Evolutionary conservation across 176 grass and related monocot species (phyloP), one percentile per base, ranked within the genome.

Genomic region (Eremochloa ophiuroides): DNA sequence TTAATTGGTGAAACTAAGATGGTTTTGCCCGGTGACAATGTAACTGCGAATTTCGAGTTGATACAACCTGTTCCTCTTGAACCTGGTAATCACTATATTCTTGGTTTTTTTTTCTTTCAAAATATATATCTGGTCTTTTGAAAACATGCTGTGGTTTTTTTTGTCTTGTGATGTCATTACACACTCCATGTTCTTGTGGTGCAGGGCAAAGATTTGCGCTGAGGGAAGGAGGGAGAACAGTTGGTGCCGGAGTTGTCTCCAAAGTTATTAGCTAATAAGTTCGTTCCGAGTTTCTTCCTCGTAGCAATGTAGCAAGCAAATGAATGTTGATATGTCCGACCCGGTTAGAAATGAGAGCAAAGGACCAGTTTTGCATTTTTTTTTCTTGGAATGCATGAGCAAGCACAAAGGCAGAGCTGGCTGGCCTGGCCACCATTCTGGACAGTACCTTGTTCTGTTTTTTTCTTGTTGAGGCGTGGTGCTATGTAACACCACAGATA

Each of bases 11-110:
- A 76, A 0, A 73, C 82, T 22, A 82, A 93, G 82, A 99, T 99
- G 96, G 96, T 99, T 46, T 88, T 99, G 96, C 96, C 96, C 3
- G 96, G 96, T 46, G 93, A 99, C 77, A 99, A 99, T 29, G 93
- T 99, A 14, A 93, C 96, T 8, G 93, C 88, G 18, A 27, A 37
- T 80, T 95, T 99, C 16, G 93, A 99, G 79, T 87, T 99, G 74
- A 95, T 95, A 78, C 86, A 82, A 8, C 38, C 93, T 46, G 87
- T 99, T 84, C 93, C 96, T 7, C 96, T 99, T 34, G 96, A 99
- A 73, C 85, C 89, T 78, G 96, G 96, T 98, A 93, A 15, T 0
- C 0, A 28, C 11, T 68, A 27, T 51, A 37, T 44, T 71, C 10
- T 56, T 5, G 28, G 18, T 26, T n/a, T n/a, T n/a, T n/a, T 14